Evolutionary conservation across 1,139 yeast genomes (phyloP), one percentile per base, ranked within the genome.

Genomic region (Nadsonia starkeyi-henricii): DNA sequence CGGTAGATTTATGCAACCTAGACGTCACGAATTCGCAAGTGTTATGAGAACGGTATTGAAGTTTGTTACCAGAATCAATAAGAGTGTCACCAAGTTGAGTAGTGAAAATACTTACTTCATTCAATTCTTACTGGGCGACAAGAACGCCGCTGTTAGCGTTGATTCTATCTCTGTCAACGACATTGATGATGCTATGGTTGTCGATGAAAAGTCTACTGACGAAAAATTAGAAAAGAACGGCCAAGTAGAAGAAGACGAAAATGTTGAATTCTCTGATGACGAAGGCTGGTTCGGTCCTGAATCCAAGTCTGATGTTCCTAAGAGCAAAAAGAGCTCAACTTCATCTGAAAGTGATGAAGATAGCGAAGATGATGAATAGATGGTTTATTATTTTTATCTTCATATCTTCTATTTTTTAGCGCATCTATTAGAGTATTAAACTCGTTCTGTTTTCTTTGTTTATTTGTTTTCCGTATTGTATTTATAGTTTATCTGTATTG

Each of bases 1-100:
- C 62, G 98, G 99, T 12, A 73, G 75, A 51, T 82, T 77, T 62
- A 82, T 93, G 50, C 72, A 77, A 48, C 64, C 65, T 9, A 74
- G 82, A 58, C 80, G 78, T 60, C 80, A 76, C 55, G 75, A 79
- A 51, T 85, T 81, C 58, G 72, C 79, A 4, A 75, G 81, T 50
- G 73, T 85, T 0, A 65, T 88, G 57, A 77, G 93, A 58, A 74
- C 84, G 3, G 67, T 86, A 12, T 93, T 81, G 56, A 73, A 95
- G 59, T 88, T 83, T 57, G 70, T 89, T 53, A 79, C 77, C 48
- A 74, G 86, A 58, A 68, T 80, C 8, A 91, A 85, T 20, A 84
- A 85, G 62, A 95, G 85, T 50, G 73, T 86, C 23, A 78, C 79
- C 1, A 67, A 67, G 45, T 65, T 78, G 2, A 69, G 81, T 2